A percentile compares a stretch with the other conserved stretches of the same genome.
These are phyloP conservation scores for Kodamaea leandrae DNA, from an alignment of 805 yeast species.

Conservation along the genomic window DNA sequence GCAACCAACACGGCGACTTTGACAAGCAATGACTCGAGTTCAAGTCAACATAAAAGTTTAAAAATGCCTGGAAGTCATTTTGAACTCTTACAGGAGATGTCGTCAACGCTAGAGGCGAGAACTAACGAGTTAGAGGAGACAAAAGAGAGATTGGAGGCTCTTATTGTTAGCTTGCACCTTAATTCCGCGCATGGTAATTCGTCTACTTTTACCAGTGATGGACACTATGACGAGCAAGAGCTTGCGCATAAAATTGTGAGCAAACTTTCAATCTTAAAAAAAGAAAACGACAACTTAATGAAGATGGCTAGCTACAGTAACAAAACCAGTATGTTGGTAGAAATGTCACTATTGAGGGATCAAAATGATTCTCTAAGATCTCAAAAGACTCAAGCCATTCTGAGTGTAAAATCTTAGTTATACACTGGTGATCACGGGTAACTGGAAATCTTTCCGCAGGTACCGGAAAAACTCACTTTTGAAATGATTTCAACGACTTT, in stretches of 20 bases:
- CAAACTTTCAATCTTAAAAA: conserved; percentile 56
- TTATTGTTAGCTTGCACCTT: conserved; percentile 35
- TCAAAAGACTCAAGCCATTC: too few relatives aligned
- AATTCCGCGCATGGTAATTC: conserved; percentile 15
- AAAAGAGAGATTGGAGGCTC: conserved; percentile 59
- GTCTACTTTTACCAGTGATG: conserved; percentile 46
- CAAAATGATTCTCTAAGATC: too few relatives aligned
- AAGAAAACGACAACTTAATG: conserved; percentile 68
- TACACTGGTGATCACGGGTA: background rate
- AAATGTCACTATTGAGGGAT: conserved; percentile 56
- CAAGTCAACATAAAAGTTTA: conserved; percentile 18
- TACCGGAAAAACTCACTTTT: conserved; percentile 1
- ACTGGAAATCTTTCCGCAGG: background rate
- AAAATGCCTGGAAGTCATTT: conserved; percentile 44
- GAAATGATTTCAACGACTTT: background rate
- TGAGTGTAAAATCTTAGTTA: too few relatives aligned
- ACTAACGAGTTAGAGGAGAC: conserved; percentile 55
- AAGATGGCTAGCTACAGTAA: conserved; percentile 75
- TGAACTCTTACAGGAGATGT: conserved; percentile 47
- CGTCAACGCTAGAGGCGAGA: conserved; percentile 46
- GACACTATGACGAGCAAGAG: conserved; percentile 71
- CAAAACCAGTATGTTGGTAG: conserved; percentile 66
- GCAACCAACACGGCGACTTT: conserved; percentile 8
- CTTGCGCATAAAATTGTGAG: conserved; percentile 69
- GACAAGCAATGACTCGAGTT: background rate